Base-by-base conservation (phyloP, 1,284 basidiomycete genomes). In the Hymenochaete sp. region DNA sequence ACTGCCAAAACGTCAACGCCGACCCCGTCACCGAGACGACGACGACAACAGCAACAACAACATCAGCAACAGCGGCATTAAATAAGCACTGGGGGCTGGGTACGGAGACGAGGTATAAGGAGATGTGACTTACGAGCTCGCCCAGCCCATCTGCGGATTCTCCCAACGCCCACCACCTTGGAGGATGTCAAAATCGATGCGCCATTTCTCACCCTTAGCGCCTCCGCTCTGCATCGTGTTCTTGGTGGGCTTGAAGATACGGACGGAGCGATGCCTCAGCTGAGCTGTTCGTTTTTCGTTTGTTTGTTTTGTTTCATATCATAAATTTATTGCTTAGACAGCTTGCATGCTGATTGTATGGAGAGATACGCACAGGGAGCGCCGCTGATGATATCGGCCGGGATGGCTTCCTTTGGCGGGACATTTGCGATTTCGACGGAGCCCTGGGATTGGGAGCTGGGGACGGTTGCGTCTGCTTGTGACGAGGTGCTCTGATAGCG, bases 121-220 rank as follows among this genome's bases (percentile, higher is more conserved):
- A n/a, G n/a, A n/a, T n/a, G n/a, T n/a, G 13, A 72, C 83, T 65
- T 60, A 91, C 88, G 83, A 88, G 66, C 82, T 87, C 1, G 93
- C 93, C 77, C 81, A 98, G 46, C 95, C 95, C 89, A 98, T 98
- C 57, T 98, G 66, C n/a, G 92, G 91, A 62, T 98, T 98, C 74
- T 97, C 93, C 95, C 95, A 98, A 50, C 95, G 76, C 10, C 88
- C 93, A 26, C 77, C 82, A 35, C 93, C 91, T 53, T 80, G 81
- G 14, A 98, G 69, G 48, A 83, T 83, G 58, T 98, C 95, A 72
- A 85, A 98, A 66, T 98, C 95, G 58, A 98, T 81, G 53, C 91
- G 73, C 95, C 95, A 98, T 57, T 84, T 78, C 56, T 83, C 77
- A 18, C 82, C 82, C 66, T 95, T 93, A 42, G 79, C 82, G 38